Base-by-base conservation (phyloP, 2,329 filamentous ascomycete species). In the Neospermospora avenae region DNA sequence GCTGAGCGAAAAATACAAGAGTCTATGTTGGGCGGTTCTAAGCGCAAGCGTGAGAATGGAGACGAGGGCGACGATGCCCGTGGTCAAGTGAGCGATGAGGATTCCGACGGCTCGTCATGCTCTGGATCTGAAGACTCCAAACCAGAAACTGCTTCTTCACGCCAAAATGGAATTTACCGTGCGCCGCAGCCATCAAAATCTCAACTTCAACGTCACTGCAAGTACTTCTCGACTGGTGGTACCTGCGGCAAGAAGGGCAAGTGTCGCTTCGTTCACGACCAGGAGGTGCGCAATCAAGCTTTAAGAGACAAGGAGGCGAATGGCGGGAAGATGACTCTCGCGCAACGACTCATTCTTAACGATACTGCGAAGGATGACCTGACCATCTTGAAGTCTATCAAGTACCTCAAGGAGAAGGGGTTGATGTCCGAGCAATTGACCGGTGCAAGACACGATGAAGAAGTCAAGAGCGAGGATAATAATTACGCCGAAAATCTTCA, bases 171-270 rank as follows among this genome's bases (percentile, higher is more conserved):
- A 58, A 65, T 65, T 46, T 63, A 67, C 44, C 68, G 65, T 25
- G 58, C 74, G 63, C 72, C 81, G 58, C 75, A 81, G 65, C 75
- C 81, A 65, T 73, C 80, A 63, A 78, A 82, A 73, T 84, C 84
- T 53, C 84, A 87, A 68, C 80, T 85, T 44, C 80, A 82, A 54
- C 84, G 82, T 65, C 85, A 87, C 69, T 88, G 85, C 82, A 88
- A 88, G 75, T 88, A 88, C 73, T 88, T 83, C 71, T 86, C 85
- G 41, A 88, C 85, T 55, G 85, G 85, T 66, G 85, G 85, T 62
- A 85, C 79, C 60, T 88, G 85, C 74, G 85, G 85, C 55, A 88
- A 88, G 80, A 87, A 87, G 81, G 84, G 84, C 84, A 88, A 88
- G 84, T 88, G 85, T 78, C 85, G 85, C 75, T 88, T 88, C 75